Base-by-base conservation (phyloP, 169 alveolate species). In the Plasmodium fragile region DNA sequence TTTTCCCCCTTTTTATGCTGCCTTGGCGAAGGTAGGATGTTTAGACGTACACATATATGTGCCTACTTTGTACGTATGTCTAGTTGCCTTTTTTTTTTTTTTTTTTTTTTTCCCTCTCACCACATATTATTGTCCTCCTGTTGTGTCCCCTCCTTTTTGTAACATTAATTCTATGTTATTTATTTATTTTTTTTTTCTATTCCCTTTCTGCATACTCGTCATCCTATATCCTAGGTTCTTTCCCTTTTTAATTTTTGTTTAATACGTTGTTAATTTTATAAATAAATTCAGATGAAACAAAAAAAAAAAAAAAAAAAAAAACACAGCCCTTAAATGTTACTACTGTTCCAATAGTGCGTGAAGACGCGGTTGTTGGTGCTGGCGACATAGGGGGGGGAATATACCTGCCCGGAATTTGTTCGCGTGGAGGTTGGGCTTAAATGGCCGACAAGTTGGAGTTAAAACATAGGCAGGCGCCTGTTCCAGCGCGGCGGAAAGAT, bases 171-270 rank as follows among this genome's bases (percentile, higher is more conserved):
- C 36, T 45, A 11, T 45, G 8, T 45, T 45, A 11, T 3, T 7
- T 11, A 11, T 11, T 13, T 65, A 25, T 59, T 65, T 49, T 49
- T 49, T 49, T 49, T 49, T 49, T 13, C 22, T 13, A 13, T 13
- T 49, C 59, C 59, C 59, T 49, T 49, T 49, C 5, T 49, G 59
- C 59, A 49, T 49, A 49, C 13, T 49, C 59, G 59, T 49, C 59
- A 49, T 4, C 22, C 22, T 22, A 49, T 49, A 49, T 4, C 22
- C 22, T 22, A 49, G 11, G 22, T 13, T 83, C 70, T 18, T 83
- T 16, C 71, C 45, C 71, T 82, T 55, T 82, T 55, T 82, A 10
- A 30, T 55, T 53, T 81, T 82, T 82, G 69, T 82, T 82, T 82
- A n/a, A 55, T 59, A 34, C 34, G 72, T 82, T 82, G 36, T 59